Conservation (phyloP, 768 basidiomycete genomes). For the Rossbeevera mucosa region DNA sequence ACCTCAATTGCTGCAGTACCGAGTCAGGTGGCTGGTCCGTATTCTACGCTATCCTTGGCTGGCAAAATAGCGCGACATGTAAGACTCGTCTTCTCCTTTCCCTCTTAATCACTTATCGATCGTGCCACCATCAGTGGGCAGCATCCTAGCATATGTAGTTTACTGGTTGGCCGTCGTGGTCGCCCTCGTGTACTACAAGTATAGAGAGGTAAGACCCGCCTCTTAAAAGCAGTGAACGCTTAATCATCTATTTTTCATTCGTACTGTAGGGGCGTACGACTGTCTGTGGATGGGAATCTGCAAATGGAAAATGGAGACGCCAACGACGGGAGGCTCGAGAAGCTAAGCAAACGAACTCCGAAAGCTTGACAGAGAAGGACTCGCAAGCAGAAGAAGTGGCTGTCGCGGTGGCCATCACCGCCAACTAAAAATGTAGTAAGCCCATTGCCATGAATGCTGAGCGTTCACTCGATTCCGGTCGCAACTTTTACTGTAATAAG, state of each 20-base stretch:
- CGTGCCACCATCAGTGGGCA: constrained; percentile 47
- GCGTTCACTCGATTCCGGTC: neutral
- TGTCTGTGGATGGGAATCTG: constrained; percentile 54
- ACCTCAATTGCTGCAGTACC: constrained; percentile 76
- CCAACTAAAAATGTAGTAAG: neutral
- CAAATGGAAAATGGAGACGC: constrained; percentile 37
- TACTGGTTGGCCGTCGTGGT: constrained; percentile 86
- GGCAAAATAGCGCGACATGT: constrained; percentile 81
- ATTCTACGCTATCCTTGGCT: constrained; percentile 82
- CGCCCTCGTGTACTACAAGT: constrained; percentile 65
- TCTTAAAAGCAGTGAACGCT: neutral
- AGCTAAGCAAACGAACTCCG: neutral
- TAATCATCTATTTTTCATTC: neutral
- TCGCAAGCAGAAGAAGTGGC: neutral
- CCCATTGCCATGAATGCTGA: neutral
- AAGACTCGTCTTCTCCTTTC: constrained; percentile 9
- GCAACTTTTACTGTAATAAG: neutral
- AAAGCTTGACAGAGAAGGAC: neutral
- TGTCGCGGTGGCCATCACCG: neutral
- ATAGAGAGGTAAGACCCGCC: constrained; percentile 40
- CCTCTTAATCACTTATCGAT: neutral
- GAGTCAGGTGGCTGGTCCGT: constrained; percentile 67
- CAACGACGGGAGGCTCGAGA: constrained; percentile 21
- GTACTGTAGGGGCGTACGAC: constrained; percentile 66
- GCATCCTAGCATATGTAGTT: constrained; percentile 82